Evolutionary conservation across 306 rosid species (phyloP).

Genomic region (Dalbergia cochinchinensis): DNA sequence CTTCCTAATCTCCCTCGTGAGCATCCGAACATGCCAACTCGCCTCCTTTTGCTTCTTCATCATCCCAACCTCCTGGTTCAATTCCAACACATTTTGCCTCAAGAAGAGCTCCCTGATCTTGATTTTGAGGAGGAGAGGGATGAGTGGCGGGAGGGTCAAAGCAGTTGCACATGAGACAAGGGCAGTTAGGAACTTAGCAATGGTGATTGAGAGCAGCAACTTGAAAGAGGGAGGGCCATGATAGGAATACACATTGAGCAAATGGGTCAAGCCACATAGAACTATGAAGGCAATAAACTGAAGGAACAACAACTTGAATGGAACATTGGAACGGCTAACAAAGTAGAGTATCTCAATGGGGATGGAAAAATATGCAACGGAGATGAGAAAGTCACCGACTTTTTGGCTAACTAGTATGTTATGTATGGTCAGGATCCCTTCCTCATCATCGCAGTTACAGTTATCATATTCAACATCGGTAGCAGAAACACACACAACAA

Average conservation of each 20-base stretch:
- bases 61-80: slow-evolving; percentile 83
- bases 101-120: slow-evolving; percentile 79
- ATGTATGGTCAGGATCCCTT: slow-evolving; percentile 68
- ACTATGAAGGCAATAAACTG: slow-evolving; percentile 87
- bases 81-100: slow-evolving; percentile 77
- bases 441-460: slow-evolving; percentile 74
- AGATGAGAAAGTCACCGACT: slow-evolving; percentile 85
- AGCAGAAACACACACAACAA: slow-evolving; percentile 50
- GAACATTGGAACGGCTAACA: slow-evolving; percentile 86
- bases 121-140: slow-evolving; percentile 79
- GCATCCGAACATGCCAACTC: slow-evolving; percentile 87
- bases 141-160: slow-evolving; percentile 71
- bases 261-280: slow-evolving; percentile 87
- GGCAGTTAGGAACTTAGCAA: slow-evolving; percentile 84
- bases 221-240: slow-evolving; percentile 73
- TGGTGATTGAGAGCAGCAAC: slow-evolving; percentile 65
- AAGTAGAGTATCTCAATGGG: slow-evolving; percentile 91
- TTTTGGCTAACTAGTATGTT: slow-evolving; percentile 75
- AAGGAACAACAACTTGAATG: slow-evolving; percentile 89
- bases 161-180: slow-evolving; percentile 88
- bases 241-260: slow-evolving; percentile 85
- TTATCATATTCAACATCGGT: slow-evolving; percentile 49
- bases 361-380: slow-evolving; percentile 87
- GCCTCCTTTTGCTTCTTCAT: slow-evolving; percentile 84
- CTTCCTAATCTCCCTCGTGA: slow-evolving; percentile 77